Conservation (phyloP, 2,329 filamentous ascomycete species). For the Colletotrichum sojae region DNA sequence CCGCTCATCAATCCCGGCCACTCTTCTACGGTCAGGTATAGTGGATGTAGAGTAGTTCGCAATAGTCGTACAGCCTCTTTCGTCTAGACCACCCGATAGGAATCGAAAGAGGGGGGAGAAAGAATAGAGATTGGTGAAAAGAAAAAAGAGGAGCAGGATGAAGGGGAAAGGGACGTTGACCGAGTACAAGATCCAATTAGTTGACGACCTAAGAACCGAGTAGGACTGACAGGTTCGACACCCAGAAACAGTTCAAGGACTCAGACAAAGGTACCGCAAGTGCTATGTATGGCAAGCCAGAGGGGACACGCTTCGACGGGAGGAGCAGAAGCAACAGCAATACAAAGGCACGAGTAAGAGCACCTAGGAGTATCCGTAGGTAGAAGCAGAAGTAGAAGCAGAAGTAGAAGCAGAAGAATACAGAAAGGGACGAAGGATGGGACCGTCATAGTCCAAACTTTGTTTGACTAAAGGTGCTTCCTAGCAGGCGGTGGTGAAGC, state of each 20-base stretch:
- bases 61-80: slow-evolving; percentile 12
- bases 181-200: not conserved
- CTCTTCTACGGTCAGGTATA: too few relatives aligned
- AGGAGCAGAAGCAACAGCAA: slow-evolving; percentile 4
- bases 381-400: too few relatives aligned
- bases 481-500: slow-evolving; percentile 24
- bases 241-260: not conserved
- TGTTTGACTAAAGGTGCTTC: slow-evolving; percentile 32
- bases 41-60: not conserved
- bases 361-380: too few relatives aligned
- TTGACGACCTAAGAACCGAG: not conserved
- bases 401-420: too few relatives aligned
- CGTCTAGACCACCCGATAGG: not conserved
- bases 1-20: slow-evolving; percentile 18
- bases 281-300: too few relatives aligned
- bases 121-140: not conserved
- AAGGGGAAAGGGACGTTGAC: slow-evolving; percentile 3
- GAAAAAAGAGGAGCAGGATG: not conserved
- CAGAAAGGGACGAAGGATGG: slow-evolving; percentile 15
- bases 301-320: not conserved
- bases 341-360: too few relatives aligned
- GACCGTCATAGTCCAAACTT: slow-evolving; percentile 42
- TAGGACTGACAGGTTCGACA: not conserved
- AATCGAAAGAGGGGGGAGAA: not conserved
- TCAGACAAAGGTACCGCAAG: not conserved